phyloP scores from a whole-genome alignment of 1,139 yeast genomes.

The Blastobotrys illinoisensis region DNA sequence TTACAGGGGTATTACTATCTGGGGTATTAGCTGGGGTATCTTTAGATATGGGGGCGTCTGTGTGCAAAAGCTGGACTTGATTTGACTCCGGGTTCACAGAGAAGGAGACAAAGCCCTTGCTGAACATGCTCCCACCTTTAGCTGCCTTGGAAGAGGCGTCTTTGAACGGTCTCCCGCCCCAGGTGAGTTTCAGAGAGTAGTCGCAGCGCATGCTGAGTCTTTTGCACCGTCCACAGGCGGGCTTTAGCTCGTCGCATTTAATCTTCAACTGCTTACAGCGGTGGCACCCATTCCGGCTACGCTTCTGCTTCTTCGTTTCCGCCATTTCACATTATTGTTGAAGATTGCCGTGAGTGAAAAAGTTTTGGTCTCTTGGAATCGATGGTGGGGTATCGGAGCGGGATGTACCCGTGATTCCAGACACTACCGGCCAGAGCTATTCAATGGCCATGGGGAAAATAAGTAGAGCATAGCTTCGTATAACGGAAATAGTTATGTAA shows the following conservation, averaged over 20 bases:
- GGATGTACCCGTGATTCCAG: no score
- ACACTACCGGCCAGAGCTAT: no score
- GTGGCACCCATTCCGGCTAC: background rate
- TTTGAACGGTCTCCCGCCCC: constrained; percentile 72
- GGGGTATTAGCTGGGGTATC: background rate
- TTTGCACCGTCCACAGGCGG: constrained; percentile 53
- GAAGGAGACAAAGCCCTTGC: background rate
- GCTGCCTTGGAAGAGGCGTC: background rate
- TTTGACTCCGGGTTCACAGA: background rate
- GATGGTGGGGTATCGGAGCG: background rate
- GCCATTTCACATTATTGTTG: background rate
- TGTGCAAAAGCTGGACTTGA: background rate
- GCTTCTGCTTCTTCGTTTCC: background rate
- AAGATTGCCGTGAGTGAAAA: background rate
- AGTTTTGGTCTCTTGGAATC: no score
- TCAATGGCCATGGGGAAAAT: no score
- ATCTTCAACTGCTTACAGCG: background rate
- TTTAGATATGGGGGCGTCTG: background rate
- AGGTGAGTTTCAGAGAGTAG: constrained; percentile 56
- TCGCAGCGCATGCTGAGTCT: constrained; percentile 52
- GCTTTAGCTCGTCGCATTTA: constrained; percentile 63
- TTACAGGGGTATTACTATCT: background rate
- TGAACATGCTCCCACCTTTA: background rate
- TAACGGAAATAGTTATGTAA: no score
- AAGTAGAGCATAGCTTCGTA: background rate